A percentile compares a stretch with the other conserved stretches of the same genome.
Conservation (phyloP, 2,329 filamentous ascomycete species). For the Didymella keratinophila region DNA sequence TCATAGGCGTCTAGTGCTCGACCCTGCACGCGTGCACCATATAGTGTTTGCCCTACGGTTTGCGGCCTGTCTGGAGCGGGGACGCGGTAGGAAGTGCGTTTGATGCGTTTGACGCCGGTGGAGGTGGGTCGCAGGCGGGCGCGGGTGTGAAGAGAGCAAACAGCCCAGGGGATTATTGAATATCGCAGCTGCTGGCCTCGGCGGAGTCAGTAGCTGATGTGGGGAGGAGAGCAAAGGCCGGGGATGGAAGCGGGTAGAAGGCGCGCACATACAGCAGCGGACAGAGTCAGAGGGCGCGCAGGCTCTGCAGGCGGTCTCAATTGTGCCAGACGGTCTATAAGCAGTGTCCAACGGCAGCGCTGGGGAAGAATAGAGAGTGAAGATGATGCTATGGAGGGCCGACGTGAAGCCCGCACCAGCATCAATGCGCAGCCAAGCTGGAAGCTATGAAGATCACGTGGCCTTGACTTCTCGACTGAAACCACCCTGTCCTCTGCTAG, state of each 20-base stretch:
- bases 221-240: constrained; percentile 24
- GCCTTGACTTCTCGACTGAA: neutral
- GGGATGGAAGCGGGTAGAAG: constrained; percentile 35
- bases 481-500: constrained; percentile 6
- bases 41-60: constrained; percentile 20
- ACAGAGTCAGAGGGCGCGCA: constrained; percentile 30
- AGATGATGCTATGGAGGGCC: constrained; percentile 42
- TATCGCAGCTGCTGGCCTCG: constrained; percentile 26
- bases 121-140: constrained; percentile 9
- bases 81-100: constrained; percentile 23
- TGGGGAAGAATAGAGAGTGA: constrained; percentile 50
- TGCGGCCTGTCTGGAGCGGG: constrained; percentile 21
- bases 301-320: constrained; percentile 43
- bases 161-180: constrained; percentile 29
- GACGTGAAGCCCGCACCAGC: constrained; percentile 25
- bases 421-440: constrained; percentile 17
- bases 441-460: constrained; percentile 28
- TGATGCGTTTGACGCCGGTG: constrained; percentile 20
- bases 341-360: constrained; percentile 39
- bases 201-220: constrained; percentile 30
- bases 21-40: constrained; percentile 40
- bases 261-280: constrained; percentile 40
- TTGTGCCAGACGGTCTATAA: constrained; percentile 35
- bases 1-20: constrained; percentile 46
- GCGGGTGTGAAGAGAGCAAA: constrained; percentile 13